Evolutionary conservation across 2,329 filamentous ascomycete species (phyloP), one percentile per base, ranked within the genome.

Genomic region (Diaporthe helianthi): DNA sequence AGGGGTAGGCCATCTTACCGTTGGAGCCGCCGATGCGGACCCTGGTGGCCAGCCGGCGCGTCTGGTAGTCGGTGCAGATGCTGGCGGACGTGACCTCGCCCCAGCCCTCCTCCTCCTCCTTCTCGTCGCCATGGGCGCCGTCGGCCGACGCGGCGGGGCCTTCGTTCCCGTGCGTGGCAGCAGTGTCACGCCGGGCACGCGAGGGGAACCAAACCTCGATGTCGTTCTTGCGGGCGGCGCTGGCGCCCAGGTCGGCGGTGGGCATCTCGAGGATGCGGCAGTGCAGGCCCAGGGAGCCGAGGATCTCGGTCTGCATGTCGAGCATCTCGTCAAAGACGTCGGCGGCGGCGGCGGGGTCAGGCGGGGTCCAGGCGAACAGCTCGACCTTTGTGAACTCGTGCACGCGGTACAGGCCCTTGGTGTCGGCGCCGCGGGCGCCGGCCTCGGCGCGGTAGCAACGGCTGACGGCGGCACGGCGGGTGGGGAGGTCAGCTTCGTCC

Each of bases 361-460:
- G 89, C 36, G 85, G 75, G 5, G 93, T 92, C 96, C 96, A 99
- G 0, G 92, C 94, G 78, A 99, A 98, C 85, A 99, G 90, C 80
- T 99, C 96, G 0, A 99, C 95, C 79, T 99, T 99, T 33, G 94
- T 97, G 81, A 99, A 99, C 80, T 99, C 96, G 80, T 99, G 96
- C 4, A 99, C 96, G 33, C 96, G 91, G 81, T 98, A 99, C 1
- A 99, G 83, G 6, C 96, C 96, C 81, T 97, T 98, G 1, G 94
- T 97, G 74, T 96, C 93, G 29, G 92, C 90, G 36, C 96, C 96
- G 47, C 95, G 87, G 0, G 94, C 93, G 38, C 96, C 96, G 0
- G 96, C 96, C 82, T 99, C 96, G 53, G 96, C 96, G 65, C 96
- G 92, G 81, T 97, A 99, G 83, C 94, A 97, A n/a, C 96, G 87